Evolutionary conservation across 1,139 yeast genomes (phyloP), one percentile per base, ranked within the genome.

Genomic region (Pneumocystis murina): DNA sequence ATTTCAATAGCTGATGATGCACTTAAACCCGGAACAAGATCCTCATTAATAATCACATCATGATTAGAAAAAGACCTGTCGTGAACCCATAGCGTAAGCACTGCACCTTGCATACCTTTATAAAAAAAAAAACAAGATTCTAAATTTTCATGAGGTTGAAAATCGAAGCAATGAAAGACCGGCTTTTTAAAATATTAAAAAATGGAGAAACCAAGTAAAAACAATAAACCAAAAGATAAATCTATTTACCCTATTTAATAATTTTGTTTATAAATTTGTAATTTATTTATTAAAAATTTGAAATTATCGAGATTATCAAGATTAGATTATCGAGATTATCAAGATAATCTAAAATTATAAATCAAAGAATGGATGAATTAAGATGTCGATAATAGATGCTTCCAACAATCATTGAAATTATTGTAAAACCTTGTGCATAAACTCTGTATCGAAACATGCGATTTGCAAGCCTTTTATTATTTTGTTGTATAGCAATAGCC

Each of bases 1-100:
- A 89, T 69, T 71, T 87, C 94, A 43, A 87, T 88, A 2, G 87
- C 76, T 70, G 86, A 88, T n/a, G 95, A 96, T 28, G 79, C 82
- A 64, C 77, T 77, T 0, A 86, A 82, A 0, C 83, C 81, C 0
- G 87, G 85, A 0, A 88, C 70, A 14, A 81, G 74, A 1, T 76
- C 72, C 43, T 83, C 74, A 70, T 88, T 91, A 3, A 89, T 72
- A 61, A 86, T 72, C 2, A 89, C 86, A 62, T 82, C 84, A 55
- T 84, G 84, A 0, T 75, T 67, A 0, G 85, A 82, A 0, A 80
- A 77, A 28, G 89, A 75, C 2, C 80, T 69, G 66, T 89, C 96
- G 71, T 91, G 97, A 67, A 87, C 85, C 80, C 88, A 83, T 1
- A 86, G 81, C 2, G 83, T 83, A 65, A 86, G 62, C 54, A 24